Evolutionary conservation across 768 basidiomycete species (phyloP).

Genomic region (Favolaschia claudopus): DNA sequence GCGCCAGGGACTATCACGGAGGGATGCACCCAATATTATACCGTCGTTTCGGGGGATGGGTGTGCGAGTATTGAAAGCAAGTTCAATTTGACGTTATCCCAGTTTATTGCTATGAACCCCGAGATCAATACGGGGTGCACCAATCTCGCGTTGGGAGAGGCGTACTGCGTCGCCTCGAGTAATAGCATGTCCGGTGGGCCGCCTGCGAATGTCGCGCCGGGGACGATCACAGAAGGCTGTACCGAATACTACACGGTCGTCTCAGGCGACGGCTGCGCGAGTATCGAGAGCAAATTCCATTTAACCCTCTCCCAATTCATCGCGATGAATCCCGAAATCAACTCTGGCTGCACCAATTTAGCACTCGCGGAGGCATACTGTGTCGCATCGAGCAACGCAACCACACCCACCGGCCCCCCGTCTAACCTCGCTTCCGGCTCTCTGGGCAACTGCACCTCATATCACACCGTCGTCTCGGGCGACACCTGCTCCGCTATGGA

Average conservation of each 20-base stretch:
- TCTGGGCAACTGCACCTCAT: conserved; percentile 4
- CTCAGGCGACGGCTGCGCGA: conserved; percentile 24
- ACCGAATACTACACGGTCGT: conserved; percentile 26
- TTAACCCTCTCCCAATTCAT: conserved; percentile 31
- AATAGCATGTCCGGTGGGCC: conserved; percentile 7
- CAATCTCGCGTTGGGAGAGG: conserved; percentile 27
- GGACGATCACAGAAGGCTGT: conserved; percentile 24
- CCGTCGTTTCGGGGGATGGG: conserved; percentile 30
- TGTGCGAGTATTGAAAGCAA: conserved; percentile 28
- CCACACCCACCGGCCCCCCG: not conserved
- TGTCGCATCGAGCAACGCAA: conserved; percentile 19
- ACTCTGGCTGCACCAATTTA: conserved; percentile 17
- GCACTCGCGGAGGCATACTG: conserved; percentile 23
- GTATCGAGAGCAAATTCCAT: conserved; percentile 24
- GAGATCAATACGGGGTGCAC: conserved; percentile 28
- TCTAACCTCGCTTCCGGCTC: not conserved
- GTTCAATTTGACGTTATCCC: conserved; percentile 23
- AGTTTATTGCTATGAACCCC: conserved; percentile 28
- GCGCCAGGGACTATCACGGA: not conserved
- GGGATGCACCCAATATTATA: conserved; percentile 28
- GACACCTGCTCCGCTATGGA: conserved; percentile 17
- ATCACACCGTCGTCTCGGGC: conserved; percentile 7
- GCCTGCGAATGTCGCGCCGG: conserved; percentile 23
- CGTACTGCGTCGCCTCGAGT: conserved; percentile 29
- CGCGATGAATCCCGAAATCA: conserved; percentile 33